Base-by-base conservation (phyloP, 495 filamentous ascomycete species). In the Pyronema domesticum region DNA sequence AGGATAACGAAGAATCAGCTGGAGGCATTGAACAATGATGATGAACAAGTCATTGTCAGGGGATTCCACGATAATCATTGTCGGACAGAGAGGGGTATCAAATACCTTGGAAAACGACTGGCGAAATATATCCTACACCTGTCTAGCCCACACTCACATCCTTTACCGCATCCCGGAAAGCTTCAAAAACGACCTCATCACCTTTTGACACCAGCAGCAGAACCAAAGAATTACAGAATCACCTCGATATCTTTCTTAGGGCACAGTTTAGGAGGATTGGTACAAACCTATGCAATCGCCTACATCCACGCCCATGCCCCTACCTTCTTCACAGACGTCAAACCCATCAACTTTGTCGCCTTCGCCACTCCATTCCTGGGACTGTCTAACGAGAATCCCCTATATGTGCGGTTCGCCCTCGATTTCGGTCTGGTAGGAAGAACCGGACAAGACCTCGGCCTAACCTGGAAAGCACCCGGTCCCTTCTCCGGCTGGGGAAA, bases 251-350 rank as follows among this genome's bases (percentile, higher is more conserved):
- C 88, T 60, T 95, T 98, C 64, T 76, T 98, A 56, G 89, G 78
- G 1, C 91, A 98, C 65, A 95, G 89, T 5, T 76, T 98, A 1
- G 91, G 91, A 35, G 91, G 91, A 0, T 70, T 95, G 37, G 73
- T 94, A 37, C 91, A 98, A 68, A 94, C 81, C 1, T 98, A 98
- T 68, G 91, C 91, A 2, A 83, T 98, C 47, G 91, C 89, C 37
- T 98, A 96, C 68, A 95, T 98, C 33, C 83, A 94, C 56, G 96
- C 96, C 62, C 86, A 98, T 62, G 89, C 85, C 1, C 93, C 91
- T 0, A 71, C 79, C 18, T 96, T 98, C 65, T 98, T 96, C 60
- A 77, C 87, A 30, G 70, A 78, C 1, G 93, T 95, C 58, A 78
- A 77, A 58, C 91, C 93, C 0, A 74, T 95, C 65, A 96, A 95